Evolutionary conservation across 768 basidiomycete genomes (phyloP).

Genomic region (Auriscalpium vulgare): DNA sequence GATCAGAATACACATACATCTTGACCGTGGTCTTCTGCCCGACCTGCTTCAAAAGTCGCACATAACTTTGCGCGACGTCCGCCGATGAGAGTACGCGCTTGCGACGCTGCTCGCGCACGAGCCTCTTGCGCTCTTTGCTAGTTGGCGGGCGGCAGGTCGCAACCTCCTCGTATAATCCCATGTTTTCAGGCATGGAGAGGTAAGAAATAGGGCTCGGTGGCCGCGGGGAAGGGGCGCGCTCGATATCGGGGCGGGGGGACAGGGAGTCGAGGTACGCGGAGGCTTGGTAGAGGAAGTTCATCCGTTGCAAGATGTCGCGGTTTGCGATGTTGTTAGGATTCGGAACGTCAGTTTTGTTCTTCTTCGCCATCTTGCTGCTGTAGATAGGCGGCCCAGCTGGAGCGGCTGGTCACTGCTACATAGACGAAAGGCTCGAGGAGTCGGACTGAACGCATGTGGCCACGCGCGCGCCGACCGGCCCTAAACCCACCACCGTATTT

Average conservation of each 20-base stretch:
- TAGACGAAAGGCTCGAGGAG: too few species aligned
- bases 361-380: conserved; percentile 52
- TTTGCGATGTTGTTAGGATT: conserved; percentile 54
- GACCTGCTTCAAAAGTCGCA: conserved; percentile 58
- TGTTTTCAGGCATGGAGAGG: not conserved
- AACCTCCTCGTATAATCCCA: too few species aligned
- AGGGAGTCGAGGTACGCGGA: conserved; percentile 51
- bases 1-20: conserved; percentile 42
- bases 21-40: conserved; percentile 71
- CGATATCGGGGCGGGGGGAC: conserved; percentile 5
- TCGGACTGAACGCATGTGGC: too few species aligned
- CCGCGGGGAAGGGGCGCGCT: not conserved
- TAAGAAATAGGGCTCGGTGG: not conserved
- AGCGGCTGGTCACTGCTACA: too few species aligned
- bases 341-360: conserved; percentile 43
- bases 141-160: not conserved
- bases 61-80: conserved; percentile 59
- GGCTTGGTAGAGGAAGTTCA: conserved; percentile 84
- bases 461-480: conserved; percentile 1
- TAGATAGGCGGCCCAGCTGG: not conserved
- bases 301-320: conserved; percentile 70
- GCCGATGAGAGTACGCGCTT: conserved; percentile 24
- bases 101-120: conserved; percentile 8
- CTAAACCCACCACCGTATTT: conserved; percentile 2
- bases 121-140: not conserved